A percentile compares a stretch with the other conserved stretches of the same genome.
phyloP scores from a whole-genome alignment of 139 green algal genomes.

The Trebouxia sp. region DNA sequence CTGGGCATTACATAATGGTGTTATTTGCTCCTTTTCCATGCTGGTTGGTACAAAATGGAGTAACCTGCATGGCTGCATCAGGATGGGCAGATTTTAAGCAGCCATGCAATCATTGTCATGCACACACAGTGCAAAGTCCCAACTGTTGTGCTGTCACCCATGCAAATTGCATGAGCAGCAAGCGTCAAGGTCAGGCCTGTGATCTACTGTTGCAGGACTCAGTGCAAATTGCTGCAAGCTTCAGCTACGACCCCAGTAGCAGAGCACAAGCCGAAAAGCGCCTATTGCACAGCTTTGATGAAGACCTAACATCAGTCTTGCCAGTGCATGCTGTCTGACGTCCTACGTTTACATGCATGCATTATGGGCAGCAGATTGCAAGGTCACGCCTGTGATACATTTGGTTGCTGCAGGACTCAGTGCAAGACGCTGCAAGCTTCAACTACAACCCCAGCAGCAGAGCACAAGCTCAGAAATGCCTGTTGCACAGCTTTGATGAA shows the following conservation, averaged over 20 bases:
- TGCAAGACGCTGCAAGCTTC: slow-evolving; percentile 31
- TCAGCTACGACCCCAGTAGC: slow-evolving; percentile 26
- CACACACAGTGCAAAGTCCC: neutral
- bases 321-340: neutral
- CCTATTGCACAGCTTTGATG: neutral
- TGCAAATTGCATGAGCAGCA: no score
- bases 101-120: neutral
- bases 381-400: neutral
- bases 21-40: no score
- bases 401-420: slow-evolving; percentile 35
- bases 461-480: neutral
- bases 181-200: neutral
- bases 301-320: neutral
- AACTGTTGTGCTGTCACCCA: neutral
- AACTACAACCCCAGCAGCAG: slow-evolving; percentile 27
- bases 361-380: neutral
- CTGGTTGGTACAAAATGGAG: no score
- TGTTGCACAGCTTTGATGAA: neutral
- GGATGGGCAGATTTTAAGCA: neutral
- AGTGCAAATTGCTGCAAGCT: slow-evolving; percentile 27
- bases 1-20: no score
- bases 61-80: neutral
- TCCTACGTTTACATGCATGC: neutral
- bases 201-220: slow-evolving; percentile 32
- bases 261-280: neutral